Evolutionary conservation across 805 yeast species (phyloP).

Genomic region (Kluyveromyces lactis): DNA sequence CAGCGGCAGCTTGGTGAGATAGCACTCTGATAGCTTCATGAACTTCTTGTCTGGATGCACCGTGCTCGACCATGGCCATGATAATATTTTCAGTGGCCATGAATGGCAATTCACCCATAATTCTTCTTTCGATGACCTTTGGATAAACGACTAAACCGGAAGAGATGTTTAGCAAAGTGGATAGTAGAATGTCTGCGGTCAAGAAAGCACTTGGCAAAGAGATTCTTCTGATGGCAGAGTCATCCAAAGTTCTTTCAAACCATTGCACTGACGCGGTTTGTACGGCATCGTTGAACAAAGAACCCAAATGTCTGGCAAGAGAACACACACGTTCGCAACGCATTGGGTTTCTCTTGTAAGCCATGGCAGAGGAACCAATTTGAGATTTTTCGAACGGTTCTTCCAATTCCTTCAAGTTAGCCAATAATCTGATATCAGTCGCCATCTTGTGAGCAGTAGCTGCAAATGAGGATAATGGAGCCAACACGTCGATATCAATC

Average conservation of each 20-base stretch:
- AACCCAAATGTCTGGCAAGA: slow-evolving; percentile 91
- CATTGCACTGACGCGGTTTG: slow-evolving; percentile 98
- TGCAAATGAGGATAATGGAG: slow-evolving; percentile 90
- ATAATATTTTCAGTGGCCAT: slow-evolving; percentile 99
- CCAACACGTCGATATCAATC: slow-evolving; percentile 89
- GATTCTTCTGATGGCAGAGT: slow-evolving; percentile 95
- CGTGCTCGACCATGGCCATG: slow-evolving; percentile 99
- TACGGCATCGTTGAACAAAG: slow-evolving; percentile 84
- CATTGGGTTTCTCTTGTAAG: slow-evolving; percentile 99
- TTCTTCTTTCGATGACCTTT: slow-evolving; percentile 95
- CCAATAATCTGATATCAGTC: slow-evolving; percentile 90
- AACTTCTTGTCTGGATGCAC: slow-evolving; percentile 96
- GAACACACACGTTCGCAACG: slow-evolving; percentile 98
- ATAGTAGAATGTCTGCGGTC: slow-evolving; percentile 86
- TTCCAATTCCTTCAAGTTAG: slow-evolving; percentile 94
- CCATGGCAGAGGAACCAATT: slow-evolving; percentile 98
- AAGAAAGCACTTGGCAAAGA: slow-evolving; percentile 93
- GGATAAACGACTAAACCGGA: slow-evolving; percentile 97
- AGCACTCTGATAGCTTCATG: slow-evolving; percentile 96
- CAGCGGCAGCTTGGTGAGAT: slow-evolving; percentile 95
- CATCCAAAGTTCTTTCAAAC: slow-evolving; percentile 98
- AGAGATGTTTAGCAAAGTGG: slow-evolving; percentile 85
- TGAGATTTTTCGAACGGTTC: slow-evolving; percentile 99
- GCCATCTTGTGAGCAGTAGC: slow-evolving; percentile 97
- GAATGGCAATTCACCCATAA: slow-evolving; percentile 89